Conservation (phyloP, 148 eudicot species). For the Rhododendron henanense region DNA sequence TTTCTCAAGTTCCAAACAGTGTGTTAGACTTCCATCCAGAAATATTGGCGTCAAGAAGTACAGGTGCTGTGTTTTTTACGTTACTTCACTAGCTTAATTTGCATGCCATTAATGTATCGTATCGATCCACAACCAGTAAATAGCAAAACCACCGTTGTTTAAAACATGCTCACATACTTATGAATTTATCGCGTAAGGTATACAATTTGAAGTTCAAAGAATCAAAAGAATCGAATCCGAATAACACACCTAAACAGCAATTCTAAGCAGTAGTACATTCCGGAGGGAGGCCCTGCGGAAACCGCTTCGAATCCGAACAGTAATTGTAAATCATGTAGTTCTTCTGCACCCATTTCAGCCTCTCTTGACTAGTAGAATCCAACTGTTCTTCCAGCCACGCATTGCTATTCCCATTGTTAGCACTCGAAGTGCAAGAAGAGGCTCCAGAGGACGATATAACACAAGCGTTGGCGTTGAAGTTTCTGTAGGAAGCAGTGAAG, state of each 20-base stretch:
- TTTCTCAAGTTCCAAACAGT: too few relatives aligned
- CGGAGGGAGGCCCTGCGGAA: constrained; percentile 28
- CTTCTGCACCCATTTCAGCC: constrained; percentile 29
- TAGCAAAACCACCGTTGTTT: neutral
- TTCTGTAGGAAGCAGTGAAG: constrained; percentile 30
- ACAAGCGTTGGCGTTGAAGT: constrained; percentile 33
- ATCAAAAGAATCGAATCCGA: neutral
- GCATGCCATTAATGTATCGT: neutral
- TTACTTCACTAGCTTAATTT: neutral
- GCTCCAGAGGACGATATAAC: constrained; percentile 11
- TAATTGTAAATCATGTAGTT: constrained; percentile 36
- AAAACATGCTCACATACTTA: neutral
- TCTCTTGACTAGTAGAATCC: constrained; percentile 22
- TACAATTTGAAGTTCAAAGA: neutral
- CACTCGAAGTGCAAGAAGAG: constrained; percentile 19
- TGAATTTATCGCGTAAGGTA: neutral
- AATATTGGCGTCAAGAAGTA: neutral
- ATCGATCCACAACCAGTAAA: too few relatives aligned
- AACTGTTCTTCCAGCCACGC: constrained; percentile 24
- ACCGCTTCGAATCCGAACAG: constrained; percentile 21
- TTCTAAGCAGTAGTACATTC: constrained; percentile 14
- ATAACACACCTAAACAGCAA: neutral
- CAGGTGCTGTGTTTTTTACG: neutral
- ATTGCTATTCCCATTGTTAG: neutral
- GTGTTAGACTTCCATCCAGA: neutral